Percentiles rank a stretch among this genome's conserved stretches.
phyloP scores from a whole-genome alignment of 163 green algal species.

The Smithsoniella earleae region DNA sequence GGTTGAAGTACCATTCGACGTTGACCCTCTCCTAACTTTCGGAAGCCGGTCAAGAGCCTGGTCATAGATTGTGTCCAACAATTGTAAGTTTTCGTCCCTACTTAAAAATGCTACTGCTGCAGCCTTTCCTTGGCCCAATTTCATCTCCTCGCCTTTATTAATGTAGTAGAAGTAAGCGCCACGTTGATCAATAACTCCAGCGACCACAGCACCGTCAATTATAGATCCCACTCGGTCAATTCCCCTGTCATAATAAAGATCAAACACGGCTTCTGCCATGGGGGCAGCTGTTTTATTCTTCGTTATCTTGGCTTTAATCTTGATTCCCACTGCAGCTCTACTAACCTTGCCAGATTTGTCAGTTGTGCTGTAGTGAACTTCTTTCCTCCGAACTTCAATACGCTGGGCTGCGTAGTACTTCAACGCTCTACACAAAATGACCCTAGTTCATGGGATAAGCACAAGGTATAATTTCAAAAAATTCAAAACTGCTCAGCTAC shows the following conservation, averaged over 20 bases:
- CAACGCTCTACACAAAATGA: slow-evolving; percentile 55
- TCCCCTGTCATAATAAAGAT: slow-evolving; percentile 7
- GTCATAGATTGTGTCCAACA: too few species aligned
- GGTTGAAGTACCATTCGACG: too few species aligned
- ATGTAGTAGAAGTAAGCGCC: slow-evolving; percentile 17
- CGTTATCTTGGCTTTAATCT: slow-evolving; percentile 70
- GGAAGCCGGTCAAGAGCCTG: too few species aligned
- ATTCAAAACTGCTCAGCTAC: too few species aligned
- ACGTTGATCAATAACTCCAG: slow-evolving; percentile 4
- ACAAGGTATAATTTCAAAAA: not conserved
- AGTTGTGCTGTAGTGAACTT: not conserved
- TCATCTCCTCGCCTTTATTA: not conserved
- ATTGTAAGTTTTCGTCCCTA: too few species aligned
- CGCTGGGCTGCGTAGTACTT: slow-evolving; percentile 82
- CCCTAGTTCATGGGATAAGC: not conserved
- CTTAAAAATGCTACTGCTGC: too few species aligned
- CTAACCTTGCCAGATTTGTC: slow-evolving; percentile 33
- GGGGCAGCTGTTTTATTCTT: slow-evolving; percentile 92
- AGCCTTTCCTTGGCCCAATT: not conserved
- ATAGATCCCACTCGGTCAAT: not conserved
- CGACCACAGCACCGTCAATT: slow-evolving; percentile 1
- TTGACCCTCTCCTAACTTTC: too few species aligned
- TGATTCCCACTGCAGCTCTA: slow-evolving; percentile 60
- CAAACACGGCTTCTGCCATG: slow-evolving; percentile 31
- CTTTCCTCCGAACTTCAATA: slow-evolving; percentile 77